Evolutionary conservation across 495 filamentous ascomycete genomes (phyloP).

Genomic region (Aspergillus coremiiformis): DNA sequence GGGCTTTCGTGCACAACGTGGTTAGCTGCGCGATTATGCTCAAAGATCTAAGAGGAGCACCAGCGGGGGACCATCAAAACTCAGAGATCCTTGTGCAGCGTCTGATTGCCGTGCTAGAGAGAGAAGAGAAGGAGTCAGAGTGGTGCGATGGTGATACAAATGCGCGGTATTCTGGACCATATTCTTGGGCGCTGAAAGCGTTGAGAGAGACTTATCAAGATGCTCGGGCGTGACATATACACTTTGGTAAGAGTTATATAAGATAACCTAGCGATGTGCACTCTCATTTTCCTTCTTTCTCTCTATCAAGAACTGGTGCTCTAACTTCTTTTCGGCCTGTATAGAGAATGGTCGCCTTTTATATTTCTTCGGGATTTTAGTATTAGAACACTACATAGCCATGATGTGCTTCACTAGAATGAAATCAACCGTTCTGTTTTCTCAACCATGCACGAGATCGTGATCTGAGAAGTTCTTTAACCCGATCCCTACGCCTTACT

Average conservation of each 20-base stretch:
- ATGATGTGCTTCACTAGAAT: too few relatives aligned
- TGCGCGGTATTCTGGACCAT: conserved; percentile 20
- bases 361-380: too few relatives aligned
- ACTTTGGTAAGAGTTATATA: neutral
- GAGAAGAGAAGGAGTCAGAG: conserved; percentile 15
- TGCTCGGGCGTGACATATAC: neutral
- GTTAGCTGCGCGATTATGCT: conserved; percentile 21
- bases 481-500: too few relatives aligned
- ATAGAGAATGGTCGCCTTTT: too few relatives aligned
- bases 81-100: conserved; percentile 1
- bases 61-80: neutral
- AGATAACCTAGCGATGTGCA: too few relatives aligned
- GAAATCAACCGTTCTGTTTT: too few relatives aligned
- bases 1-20: conserved; percentile 21
- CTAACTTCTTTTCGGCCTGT: neutral
- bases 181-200: conserved; percentile 17
- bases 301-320: neutral
- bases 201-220: conserved; percentile 10
- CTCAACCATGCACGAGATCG: too few relatives aligned
- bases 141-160: conserved; percentile 21
- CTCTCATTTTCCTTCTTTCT: too few relatives aligned
- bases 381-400: too few relatives aligned
- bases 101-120: conserved; percentile 13
- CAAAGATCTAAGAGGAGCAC: neutral
- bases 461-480: too few relatives aligned